Percentiles rank a stretch among this genome's conserved stretches.
Evolutionary conservation across 1,139 yeast genomes (phyloP).

Genomic region (Geotrichum candidum): DNA sequence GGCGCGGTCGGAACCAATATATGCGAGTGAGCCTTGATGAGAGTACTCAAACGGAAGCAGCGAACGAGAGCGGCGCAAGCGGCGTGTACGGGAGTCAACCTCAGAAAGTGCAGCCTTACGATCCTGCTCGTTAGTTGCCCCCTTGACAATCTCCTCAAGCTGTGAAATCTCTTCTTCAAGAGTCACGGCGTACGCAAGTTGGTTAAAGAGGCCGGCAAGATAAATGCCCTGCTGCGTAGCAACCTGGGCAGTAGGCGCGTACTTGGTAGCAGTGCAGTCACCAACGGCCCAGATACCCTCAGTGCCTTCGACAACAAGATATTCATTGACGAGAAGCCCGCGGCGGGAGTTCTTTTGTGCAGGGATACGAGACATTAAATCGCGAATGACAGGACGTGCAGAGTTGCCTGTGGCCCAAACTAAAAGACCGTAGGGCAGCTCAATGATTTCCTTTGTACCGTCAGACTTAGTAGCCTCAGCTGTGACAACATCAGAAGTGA

Average conservation of each 20-base stretch:
- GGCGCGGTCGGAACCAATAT: conserved; percentile 82
- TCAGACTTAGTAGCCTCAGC: conserved; percentile 68
- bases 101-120: conserved; percentile 34
- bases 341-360: conserved; percentile 85
- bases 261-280: conserved; percentile 86
- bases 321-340: conserved; percentile 81
- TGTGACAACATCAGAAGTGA: conserved; percentile 57
- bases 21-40: conserved; percentile 60
- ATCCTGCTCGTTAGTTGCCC: conserved; percentile 32
- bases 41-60: conserved; percentile 63
- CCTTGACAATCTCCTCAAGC: conserved; percentile 39
- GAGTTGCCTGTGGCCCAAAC: conserved; percentile 99
- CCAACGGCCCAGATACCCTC: conserved; percentile 84
- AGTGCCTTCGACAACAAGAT: conserved; percentile 76
- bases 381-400: conserved; percentile 68
- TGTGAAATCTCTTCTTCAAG: conserved; percentile 42
- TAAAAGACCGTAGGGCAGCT: conserved; percentile 82
- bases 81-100: conserved; percentile 37
- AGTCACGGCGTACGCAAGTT: conserved; percentile 61
- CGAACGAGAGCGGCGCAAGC: conserved; percentile 56
- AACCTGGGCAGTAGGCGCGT: conserved; percentile 95
- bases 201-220: conserved; percentile 66
- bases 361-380: conserved; percentile 62
- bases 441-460: conserved; percentile 52
- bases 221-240: conserved; percentile 92